These are phyloP conservation scores for Globisporangium lucens DNA, from an alignment of 352 stramenopile species.

Conservation along the genomic window DNA sequence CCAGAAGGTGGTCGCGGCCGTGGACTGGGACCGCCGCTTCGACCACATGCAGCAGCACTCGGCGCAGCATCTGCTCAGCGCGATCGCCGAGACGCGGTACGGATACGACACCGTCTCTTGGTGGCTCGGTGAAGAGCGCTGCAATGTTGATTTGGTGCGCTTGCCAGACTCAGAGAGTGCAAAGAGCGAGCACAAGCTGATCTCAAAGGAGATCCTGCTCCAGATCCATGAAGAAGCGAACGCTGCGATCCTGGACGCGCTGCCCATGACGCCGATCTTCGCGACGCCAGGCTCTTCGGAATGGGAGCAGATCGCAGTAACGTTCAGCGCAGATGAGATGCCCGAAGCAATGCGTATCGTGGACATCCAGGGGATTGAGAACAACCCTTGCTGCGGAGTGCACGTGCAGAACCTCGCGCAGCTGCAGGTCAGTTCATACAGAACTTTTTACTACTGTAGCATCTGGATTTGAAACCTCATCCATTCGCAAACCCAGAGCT, in stretches of 20 bases:
- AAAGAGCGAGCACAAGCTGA: conserved; percentile 23
- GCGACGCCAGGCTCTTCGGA: conserved; percentile 48
- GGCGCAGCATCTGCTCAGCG: conserved; percentile 84
- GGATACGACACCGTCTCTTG: conserved; percentile 81
- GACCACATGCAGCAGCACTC: conserved; percentile 92
- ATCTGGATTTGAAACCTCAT: conserved; percentile 6
- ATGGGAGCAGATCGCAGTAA: conserved; percentile 51
- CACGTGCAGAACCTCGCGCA: conserved; percentile 76
- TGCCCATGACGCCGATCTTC: conserved; percentile 54
- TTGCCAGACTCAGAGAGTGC: conserved; percentile 8
- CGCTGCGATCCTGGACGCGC: conserved; percentile 54
- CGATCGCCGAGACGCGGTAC: conserved; percentile 77
- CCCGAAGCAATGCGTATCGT: conserved; percentile 77
- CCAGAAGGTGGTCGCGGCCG: conserved; percentile 43
- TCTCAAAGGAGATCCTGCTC: conserved; percentile 33
- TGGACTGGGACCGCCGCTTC: conserved; percentile 78
- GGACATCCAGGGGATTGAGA: conserved; percentile 74
- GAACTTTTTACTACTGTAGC: not conserved
- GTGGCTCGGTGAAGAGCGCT: conserved; percentile 61
- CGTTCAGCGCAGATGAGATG: conserved; percentile 50
- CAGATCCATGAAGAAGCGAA: conserved; percentile 76
- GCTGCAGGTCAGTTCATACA: conserved; percentile 24
- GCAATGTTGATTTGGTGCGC: conserved; percentile 82
- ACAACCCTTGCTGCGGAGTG: conserved; percentile 87
- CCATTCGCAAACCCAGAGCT: no score